These are phyloP conservation scores for Drechslera avenae DNA, from an alignment of 2,329 filamentous ascomycete species.

Conservation along the genomic window DNA sequence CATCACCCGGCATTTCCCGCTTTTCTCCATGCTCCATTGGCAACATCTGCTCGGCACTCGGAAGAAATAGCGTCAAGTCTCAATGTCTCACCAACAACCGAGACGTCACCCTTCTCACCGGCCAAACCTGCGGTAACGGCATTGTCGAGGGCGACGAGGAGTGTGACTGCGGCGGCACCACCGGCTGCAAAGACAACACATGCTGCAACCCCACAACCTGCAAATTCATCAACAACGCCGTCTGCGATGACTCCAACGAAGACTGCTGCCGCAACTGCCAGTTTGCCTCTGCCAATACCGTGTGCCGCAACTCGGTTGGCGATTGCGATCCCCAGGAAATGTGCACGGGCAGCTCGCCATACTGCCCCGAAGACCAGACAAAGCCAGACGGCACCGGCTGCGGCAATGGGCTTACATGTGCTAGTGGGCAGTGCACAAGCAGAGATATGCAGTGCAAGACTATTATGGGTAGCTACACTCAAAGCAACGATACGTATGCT, in stretches of 20 bases:
- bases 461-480: slow-evolving; percentile 75
- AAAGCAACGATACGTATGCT: slow-evolving; percentile 77
- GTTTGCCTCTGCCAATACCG: slow-evolving; percentile 67
- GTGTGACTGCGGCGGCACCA: slow-evolving; percentile 86
- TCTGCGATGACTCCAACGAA: slow-evolving; percentile 85
- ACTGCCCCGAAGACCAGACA: slow-evolving; percentile 75
- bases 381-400: slow-evolving; percentile 73
- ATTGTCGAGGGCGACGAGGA: slow-evolving; percentile 95
- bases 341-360: slow-evolving; percentile 73
- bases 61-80: slow-evolving; percentile 74
- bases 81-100: slow-evolving; percentile 84
- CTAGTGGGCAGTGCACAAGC: slow-evolving; percentile 92
- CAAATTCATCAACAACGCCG: slow-evolving; percentile 74
- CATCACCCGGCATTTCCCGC: slow-evolving; percentile 69
- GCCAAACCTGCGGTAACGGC: slow-evolving; percentile 90
- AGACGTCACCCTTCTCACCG: slow-evolving; percentile 78
- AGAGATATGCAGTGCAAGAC: slow-evolving; percentile 87
- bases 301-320: slow-evolving; percentile 82
- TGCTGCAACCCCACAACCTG: slow-evolving; percentile 90
- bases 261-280: slow-evolving; percentile 79
- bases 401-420: slow-evolving; percentile 74
- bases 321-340: slow-evolving; percentile 83
- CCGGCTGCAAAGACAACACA: slow-evolving; percentile 71
- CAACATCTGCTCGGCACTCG: slow-evolving; percentile 89
- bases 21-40: slow-evolving; percentile 92